phyloP scores from a whole-genome alignment of 805 yeast species.

The Wilhelminamyces savonicus region DNA sequence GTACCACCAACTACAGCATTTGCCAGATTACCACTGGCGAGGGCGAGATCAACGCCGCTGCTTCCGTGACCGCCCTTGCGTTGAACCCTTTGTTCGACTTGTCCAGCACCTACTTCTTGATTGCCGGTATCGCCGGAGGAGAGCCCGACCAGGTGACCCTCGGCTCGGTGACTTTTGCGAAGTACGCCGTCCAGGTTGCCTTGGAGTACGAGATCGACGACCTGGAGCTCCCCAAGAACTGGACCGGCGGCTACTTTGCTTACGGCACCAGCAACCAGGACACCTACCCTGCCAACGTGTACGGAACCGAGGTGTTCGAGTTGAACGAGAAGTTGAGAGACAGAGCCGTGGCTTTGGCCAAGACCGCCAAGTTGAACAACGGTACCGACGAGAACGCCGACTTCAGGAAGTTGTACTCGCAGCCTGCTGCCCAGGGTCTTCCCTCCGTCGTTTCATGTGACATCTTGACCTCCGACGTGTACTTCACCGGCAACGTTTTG shows the following conservation, averaged over 20 bases:
- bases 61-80: conserved; percentile 48
- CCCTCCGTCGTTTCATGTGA: conserved; percentile 52
- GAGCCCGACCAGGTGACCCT: conserved; percentile 50
- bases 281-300: conserved; percentile 47
- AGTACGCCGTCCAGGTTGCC: conserved; percentile 56
- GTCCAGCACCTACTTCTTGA: conserved; percentile 51
- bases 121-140: conserved; percentile 65
- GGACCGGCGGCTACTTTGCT: conserved; percentile 57
- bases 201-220: conserved; percentile 55
- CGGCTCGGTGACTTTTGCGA: conserved; percentile 56
- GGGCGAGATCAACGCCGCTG: conserved; percentile 63
- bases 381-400: conserved; percentile 40
- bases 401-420: conserved; percentile 43
- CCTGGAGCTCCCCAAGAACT: conserved; percentile 23
- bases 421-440: conserved; percentile 42
- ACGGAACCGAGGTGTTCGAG: conserved; percentile 64
- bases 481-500: conserved; percentile 50
- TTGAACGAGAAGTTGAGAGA: conserved; percentile 53
- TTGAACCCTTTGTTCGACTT: conserved; percentile 52
- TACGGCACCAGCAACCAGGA: conserved; percentile 46
- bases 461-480: conserved; percentile 53
- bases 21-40: conserved; percentile 67
- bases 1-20: conserved; percentile 45
- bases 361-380: conserved; percentile 33
- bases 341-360: conserved; percentile 49